These are phyloP conservation scores for Corylus heterophylla DNA, from an alignment of 306 rosid genomes.

Conservation along the genomic window DNA sequence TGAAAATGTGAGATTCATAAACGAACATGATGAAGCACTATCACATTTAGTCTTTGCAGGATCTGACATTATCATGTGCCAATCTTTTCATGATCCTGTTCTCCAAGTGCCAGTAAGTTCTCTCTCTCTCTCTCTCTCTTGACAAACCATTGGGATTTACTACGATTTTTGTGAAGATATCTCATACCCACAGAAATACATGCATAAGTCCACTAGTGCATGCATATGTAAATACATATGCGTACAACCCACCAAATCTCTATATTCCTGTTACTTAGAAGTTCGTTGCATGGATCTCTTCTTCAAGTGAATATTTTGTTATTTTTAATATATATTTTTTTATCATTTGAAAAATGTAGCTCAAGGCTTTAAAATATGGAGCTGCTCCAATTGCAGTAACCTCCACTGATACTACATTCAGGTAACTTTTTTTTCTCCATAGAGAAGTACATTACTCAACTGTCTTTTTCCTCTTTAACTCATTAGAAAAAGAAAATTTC, in stretches of 20 bases:
- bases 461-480: not conserved
- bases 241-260: too few species aligned
- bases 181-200: too few species aligned
- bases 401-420: constrained; percentile 31
- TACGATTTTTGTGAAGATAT: too few species aligned
- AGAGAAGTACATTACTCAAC: not conserved
- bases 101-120: constrained; percentile 67
- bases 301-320: not conserved
- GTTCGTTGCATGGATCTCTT: too few species aligned
- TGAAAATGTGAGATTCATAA: constrained; percentile 43
- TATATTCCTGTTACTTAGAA: too few species aligned
- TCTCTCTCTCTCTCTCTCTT: constrained; percentile 13
- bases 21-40: constrained; percentile 48
- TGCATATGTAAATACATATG: too few species aligned
- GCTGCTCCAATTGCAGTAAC: constrained; percentile 64
- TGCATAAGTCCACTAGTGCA: too few species aligned
- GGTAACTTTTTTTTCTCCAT: constrained; percentile 40
- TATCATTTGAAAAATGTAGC: constrained; percentile 43
- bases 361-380: constrained; percentile 81
- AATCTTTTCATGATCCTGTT: constrained; percentile 66
- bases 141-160: not conserved
- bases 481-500: not conserved
- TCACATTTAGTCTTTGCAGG: constrained; percentile 73
- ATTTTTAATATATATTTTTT: constrained; percentile 24
- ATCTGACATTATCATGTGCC: constrained; percentile 75